phyloP scores from a whole-genome alignment of 2,329 filamentous ascomycete species.

The Trichoderma oligosporum region DNA sequence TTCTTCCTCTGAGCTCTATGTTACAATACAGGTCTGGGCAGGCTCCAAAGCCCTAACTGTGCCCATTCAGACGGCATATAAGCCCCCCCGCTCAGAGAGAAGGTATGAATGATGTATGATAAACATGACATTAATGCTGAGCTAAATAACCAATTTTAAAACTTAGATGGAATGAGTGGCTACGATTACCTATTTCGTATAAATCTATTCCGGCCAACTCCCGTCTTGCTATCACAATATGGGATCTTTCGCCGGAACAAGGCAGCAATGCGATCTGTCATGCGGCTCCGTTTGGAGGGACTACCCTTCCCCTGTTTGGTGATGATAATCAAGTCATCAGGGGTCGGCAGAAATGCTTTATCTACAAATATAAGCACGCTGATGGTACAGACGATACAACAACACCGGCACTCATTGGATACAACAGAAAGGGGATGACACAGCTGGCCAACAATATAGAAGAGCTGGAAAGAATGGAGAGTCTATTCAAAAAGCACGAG shows the following conservation, averaged over 20 bases:
- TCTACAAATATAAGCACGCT: constrained; percentile 77
- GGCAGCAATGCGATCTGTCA: constrained; percentile 67
- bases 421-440: constrained; percentile 49
- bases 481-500: constrained; percentile 93
- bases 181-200: constrained; percentile 80
- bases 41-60: constrained; percentile 94
- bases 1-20: constrained; percentile 81
- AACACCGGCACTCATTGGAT: constrained; percentile 65
- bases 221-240: constrained; percentile 86
- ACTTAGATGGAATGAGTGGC: constrained; percentile 89
- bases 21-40: constrained; percentile 90
- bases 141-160: background rate
- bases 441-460: constrained; percentile 66
- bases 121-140: background rate
- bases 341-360: constrained; percentile 83
- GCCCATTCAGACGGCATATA: constrained; percentile 88
- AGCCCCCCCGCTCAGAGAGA: constrained; percentile 74
- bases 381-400: constrained; percentile 78
- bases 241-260: constrained; percentile 84
- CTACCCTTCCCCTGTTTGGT: constrained; percentile 88
- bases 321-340: constrained; percentile 86
- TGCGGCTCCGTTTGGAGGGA: constrained; percentile 88
- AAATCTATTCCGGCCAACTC: constrained; percentile 76
- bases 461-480: constrained; percentile 85
- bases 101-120: constrained; percentile 40